These are phyloP conservation scores for Aspergillus sp. DNA, from an alignment of 2,329 filamentous ascomycete species.

Conservation along the genomic window DNA sequence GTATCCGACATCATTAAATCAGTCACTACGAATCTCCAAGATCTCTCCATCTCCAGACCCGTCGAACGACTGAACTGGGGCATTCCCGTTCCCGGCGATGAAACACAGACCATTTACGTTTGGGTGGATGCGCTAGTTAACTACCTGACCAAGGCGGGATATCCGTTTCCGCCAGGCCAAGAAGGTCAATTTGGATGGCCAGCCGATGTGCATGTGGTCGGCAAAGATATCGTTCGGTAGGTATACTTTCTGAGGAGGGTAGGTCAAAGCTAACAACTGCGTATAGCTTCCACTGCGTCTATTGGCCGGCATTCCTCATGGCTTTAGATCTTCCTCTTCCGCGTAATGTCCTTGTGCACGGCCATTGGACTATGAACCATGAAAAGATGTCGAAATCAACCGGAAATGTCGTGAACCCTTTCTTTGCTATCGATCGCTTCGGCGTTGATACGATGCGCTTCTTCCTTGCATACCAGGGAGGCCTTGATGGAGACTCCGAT, in stretches of 20 bases:
- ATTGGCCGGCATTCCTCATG: slow-evolving; percentile 96
- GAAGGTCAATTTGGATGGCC: slow-evolving; percentile 69
- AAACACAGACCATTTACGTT: slow-evolving; percentile 87
- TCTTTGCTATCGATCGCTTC: slow-evolving; percentile 83
- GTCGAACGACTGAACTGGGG: slow-evolving; percentile 75
- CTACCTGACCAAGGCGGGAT: slow-evolving; percentile 82
- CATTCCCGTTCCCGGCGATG: slow-evolving; percentile 77
- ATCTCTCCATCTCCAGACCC: slow-evolving; percentile 84
- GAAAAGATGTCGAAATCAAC: slow-evolving; percentile 96
- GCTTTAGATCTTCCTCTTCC: slow-evolving; percentile 74
- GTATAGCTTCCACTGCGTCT: slow-evolving; percentile 77
- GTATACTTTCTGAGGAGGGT: slow-evolving; percentile 6
- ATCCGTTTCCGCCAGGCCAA: slow-evolving; percentile 62
- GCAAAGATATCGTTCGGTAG: slow-evolving; percentile 84
- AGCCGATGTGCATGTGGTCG: slow-evolving; percentile 83
- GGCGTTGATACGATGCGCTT: slow-evolving; percentile 83
- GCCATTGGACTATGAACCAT: slow-evolving; percentile 87
- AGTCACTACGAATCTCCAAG: slow-evolving; percentile 70
- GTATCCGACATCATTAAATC: slow-evolving; percentile 74
- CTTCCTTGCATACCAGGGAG: slow-evolving; percentile 76
- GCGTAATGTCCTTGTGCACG: slow-evolving; percentile 75
- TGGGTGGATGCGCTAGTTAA: slow-evolving; percentile 96
- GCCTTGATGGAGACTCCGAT: slow-evolving; percentile 68
- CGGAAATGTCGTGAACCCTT: slow-evolving; percentile 92
- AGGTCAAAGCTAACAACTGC: slow-evolving; percentile 12